Evolutionary conservation across 345 rosid genomes (phyloP).

Genomic region (Populus alba): DNA sequence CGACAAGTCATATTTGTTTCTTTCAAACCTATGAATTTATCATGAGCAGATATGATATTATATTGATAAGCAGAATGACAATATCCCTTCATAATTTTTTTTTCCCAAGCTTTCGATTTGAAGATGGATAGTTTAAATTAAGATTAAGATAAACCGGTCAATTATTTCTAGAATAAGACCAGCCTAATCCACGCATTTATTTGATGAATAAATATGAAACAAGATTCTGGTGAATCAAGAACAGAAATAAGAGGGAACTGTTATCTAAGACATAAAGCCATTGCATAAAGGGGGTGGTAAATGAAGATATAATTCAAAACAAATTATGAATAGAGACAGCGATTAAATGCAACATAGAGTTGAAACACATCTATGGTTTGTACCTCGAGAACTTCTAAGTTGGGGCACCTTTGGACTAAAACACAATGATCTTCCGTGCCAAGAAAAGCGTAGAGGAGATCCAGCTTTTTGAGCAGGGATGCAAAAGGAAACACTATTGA

Average conservation of each 20-base stretch:
- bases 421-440: slow-evolving; percentile 79
- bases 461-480: slow-evolving; percentile 63
- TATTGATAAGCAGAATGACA: background rate
- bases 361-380: slow-evolving; percentile 1
- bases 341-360: background rate
- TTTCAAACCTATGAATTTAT: background rate
- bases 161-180: background rate
- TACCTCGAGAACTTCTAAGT: slow-evolving; percentile 96
- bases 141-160: background rate
- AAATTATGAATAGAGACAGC: background rate
- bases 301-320: background rate
- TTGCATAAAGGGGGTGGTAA: background rate
- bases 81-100: background rate
- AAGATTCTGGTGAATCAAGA: background rate
- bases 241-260: background rate
- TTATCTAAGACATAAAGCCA: background rate
- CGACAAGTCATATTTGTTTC: background rate
- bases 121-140: background rate
- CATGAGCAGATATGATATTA: background rate
- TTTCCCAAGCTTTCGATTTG: background rate
- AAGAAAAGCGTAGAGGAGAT: slow-evolving; percentile 81
- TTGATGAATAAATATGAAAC: background rate
- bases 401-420: slow-evolving; percentile 74
- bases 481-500: slow-evolving; percentile 75
- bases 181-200: background rate